Conservation (phyloP, 2,329 filamentous ascomycete genomes). For the Periconia macrospinosa region DNA sequence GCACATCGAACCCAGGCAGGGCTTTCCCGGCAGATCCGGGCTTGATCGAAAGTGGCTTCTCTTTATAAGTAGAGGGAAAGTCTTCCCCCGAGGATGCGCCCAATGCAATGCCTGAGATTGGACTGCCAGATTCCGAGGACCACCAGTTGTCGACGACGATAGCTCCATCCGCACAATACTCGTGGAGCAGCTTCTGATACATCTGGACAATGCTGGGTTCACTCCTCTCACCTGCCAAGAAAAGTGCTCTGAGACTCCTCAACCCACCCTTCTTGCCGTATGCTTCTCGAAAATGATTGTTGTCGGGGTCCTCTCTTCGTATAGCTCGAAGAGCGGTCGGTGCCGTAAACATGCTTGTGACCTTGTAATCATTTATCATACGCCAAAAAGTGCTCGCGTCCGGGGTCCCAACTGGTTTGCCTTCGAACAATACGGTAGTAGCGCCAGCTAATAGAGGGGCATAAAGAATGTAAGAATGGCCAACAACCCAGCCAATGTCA, state of each 20-base stretch:
- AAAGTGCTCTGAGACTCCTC: slow-evolving; percentile 71
- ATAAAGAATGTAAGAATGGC: slow-evolving; percentile 77
- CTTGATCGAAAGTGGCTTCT: slow-evolving; percentile 64
- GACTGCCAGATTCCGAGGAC: slow-evolving; percentile 71
- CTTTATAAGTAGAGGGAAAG: slow-evolving; percentile 46
- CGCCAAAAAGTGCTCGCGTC: slow-evolving; percentile 89
- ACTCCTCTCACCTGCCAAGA: slow-evolving; percentile 85
- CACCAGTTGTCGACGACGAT: slow-evolving; percentile 74
- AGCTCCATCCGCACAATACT: slow-evolving; percentile 66
- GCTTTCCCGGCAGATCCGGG: slow-evolving; percentile 88
- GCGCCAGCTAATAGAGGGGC: slow-evolving; percentile 83
- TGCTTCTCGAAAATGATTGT: slow-evolving; percentile 63
- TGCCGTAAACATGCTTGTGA: slow-evolving; percentile 78
- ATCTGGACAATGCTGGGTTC: slow-evolving; percentile 82
- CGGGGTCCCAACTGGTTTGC: slow-evolving; percentile 89
- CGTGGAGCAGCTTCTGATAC: slow-evolving; percentile 73
- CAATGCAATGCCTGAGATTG: slow-evolving; percentile 67
- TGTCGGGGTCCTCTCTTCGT: slow-evolving; percentile 79
- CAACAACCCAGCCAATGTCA: slow-evolving; percentile 92
- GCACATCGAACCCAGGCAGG: slow-evolving; percentile 88
- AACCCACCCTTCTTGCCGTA: slow-evolving; percentile 69
- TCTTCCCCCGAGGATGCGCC: slow-evolving; percentile 64
- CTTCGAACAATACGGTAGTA: slow-evolving; percentile 86
- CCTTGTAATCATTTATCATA: slow-evolving; percentile 79
- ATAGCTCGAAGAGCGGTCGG: slow-evolving; percentile 87